A percentile compares a stretch with the other conserved stretches of the same genome.
These are phyloP conservation scores for Ophiostoma angusticollis DNA, from an alignment of 2,329 filamentous ascomycete species.

Conservation along the genomic window DNA sequence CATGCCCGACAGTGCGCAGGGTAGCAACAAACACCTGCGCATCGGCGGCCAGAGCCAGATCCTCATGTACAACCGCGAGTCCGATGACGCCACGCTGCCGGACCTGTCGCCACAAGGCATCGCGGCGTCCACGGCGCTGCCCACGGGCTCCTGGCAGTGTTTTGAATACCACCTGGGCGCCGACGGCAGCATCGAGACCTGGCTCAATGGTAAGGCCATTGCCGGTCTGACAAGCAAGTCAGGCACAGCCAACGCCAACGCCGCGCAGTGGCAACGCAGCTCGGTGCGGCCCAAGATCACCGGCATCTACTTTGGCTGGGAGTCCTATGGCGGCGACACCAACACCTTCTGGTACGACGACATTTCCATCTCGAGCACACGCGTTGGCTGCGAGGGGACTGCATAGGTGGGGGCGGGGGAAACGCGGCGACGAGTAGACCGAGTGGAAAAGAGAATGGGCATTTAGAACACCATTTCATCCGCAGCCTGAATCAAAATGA, in stretches of 20 bases:
- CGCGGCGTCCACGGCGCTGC: conserved; percentile 37
- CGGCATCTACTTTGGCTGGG: conserved; percentile 49
- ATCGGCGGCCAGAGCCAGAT: conserved; percentile 49
- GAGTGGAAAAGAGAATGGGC: background rate
- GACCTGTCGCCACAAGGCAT: conserved; percentile 48
- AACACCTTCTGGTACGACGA: conserved; percentile 55
- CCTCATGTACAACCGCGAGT: conserved; percentile 52
- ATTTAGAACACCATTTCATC: too few species aligned
- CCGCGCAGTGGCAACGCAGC: conserved; percentile 38
- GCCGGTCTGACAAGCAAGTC: conserved; percentile 36
- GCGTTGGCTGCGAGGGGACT: conserved; percentile 31
- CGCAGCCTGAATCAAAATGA: too few species aligned
- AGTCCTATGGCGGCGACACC: conserved; percentile 45
- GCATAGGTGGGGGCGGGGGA: too few species aligned
- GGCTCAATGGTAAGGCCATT: conserved; percentile 40
- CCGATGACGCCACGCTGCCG: conserved; percentile 48
- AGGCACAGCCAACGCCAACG: conserved; percentile 37
- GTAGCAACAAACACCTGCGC: conserved; percentile 44
- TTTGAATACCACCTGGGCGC: conserved; percentile 48
- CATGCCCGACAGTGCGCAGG: conserved; percentile 46
- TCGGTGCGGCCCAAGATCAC: conserved; percentile 37
- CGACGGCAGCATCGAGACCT: conserved; percentile 47
- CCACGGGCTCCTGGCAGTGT: conserved; percentile 41
- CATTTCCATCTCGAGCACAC: conserved; percentile 33
- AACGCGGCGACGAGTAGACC: background rate